Evolutionary conservation across 768 basidiomycete genomes (phyloP).

Genomic region (Podaxis carcinomalis): DNA sequence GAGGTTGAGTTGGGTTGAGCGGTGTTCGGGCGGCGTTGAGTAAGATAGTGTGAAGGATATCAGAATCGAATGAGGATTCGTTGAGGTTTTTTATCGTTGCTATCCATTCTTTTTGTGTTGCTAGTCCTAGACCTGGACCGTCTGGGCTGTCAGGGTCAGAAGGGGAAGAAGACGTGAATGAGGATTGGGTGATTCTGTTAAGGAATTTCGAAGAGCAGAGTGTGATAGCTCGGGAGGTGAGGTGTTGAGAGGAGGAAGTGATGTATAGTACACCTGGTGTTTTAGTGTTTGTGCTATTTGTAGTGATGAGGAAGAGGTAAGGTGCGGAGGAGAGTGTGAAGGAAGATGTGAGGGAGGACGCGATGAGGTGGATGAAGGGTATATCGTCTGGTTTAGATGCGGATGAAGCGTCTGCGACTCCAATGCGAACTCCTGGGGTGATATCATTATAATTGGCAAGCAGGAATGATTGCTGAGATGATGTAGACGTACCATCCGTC

Average conservation of each 20-base stretch:
- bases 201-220: slow-evolving; percentile 67
- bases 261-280: slow-evolving; percentile 49
- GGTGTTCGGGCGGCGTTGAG: slow-evolving; percentile 55
- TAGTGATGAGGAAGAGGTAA: slow-evolving; percentile 54
- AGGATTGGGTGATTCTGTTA: slow-evolving; percentile 45
- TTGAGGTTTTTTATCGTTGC: slow-evolving; percentile 54
- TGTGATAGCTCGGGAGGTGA: slow-evolving; percentile 63
- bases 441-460: neutral
- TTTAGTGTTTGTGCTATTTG: slow-evolving; percentile 30
- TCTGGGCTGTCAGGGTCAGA: neutral
- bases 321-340: slow-evolving; percentile 29
- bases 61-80: slow-evolving; percentile 53
- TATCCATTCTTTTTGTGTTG: slow-evolving; percentile 27
- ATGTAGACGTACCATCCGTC: slow-evolving; percentile 45
- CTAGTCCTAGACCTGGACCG: neutral
- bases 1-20: slow-evolving; percentile 58
- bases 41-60: slow-evolving; percentile 68
- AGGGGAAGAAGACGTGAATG: slow-evolving; percentile 15
- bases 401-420: slow-evolving; percentile 58
- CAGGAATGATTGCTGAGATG: no score
- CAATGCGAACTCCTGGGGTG: slow-evolving; percentile 42
- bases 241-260: slow-evolving; percentile 48
- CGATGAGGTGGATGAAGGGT: slow-evolving; percentile 52
- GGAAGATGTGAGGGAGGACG: slow-evolving; percentile 38
- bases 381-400: slow-evolving; percentile 44